phyloP scores from a whole-genome alignment of 345 rosid genomes.

The Laguncularia racemosa region DNA sequence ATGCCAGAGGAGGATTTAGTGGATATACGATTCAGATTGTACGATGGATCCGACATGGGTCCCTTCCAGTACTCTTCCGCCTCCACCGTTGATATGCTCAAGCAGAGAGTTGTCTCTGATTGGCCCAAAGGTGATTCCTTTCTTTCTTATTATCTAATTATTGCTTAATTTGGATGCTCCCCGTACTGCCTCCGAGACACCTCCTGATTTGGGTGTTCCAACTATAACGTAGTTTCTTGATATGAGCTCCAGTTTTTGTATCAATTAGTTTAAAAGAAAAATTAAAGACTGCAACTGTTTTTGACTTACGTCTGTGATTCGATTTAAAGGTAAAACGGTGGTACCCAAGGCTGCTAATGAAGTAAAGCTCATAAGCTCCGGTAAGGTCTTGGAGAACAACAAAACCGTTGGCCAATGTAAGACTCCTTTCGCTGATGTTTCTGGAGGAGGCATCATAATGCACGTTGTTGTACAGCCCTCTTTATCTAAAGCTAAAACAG shows the following conservation, averaged over 20 bases:
- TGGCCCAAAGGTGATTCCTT: slow-evolving; percentile 77
- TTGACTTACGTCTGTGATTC: not conserved
- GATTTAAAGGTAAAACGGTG: slow-evolving; percentile 53
- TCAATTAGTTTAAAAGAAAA: too few species aligned
- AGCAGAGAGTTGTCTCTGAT: slow-evolving; percentile 85
- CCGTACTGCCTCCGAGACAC: too few species aligned
- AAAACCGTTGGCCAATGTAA: slow-evolving; percentile 85
- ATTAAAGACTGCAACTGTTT: not conserved
- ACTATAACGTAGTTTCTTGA: too few species aligned
- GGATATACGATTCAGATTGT: slow-evolving; percentile 83
- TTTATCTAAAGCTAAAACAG: slow-evolving; percentile 57
- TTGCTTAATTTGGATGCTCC: too few species aligned
- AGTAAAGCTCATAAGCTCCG: slow-evolving; percentile 80
- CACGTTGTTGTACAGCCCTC: slow-evolving; percentile 93
- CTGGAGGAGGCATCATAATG: slow-evolving; percentile 59
- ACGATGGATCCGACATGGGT: slow-evolving; percentile 91
- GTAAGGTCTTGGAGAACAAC: slow-evolving; percentile 78
- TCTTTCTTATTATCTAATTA: not conserved
- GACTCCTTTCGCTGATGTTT: slow-evolving; percentile 58
- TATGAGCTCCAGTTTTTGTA: too few species aligned
- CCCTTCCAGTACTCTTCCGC: slow-evolving; percentile 77
- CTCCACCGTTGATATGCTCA: slow-evolving; percentile 78
- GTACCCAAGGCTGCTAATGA: slow-evolving; percentile 72
- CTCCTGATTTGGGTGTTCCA: too few species aligned
- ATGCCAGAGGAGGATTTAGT: slow-evolving; percentile 85